These are phyloP conservation scores for Cicer chorassanicum DNA, from an alignment of 306 rosid species.

Conservation along the genomic window DNA sequence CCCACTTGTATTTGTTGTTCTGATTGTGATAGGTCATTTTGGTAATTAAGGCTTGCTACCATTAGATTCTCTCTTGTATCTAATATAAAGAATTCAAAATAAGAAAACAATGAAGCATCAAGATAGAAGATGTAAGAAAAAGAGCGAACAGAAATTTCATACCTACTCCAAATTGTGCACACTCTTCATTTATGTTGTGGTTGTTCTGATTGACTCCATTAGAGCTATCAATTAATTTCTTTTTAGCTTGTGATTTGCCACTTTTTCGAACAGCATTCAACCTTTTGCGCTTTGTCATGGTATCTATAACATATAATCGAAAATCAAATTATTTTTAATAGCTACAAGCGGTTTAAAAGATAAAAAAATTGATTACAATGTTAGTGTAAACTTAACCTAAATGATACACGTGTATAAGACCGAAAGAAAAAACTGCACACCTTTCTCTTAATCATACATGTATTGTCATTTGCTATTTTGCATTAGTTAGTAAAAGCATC, in stretches of 20 bases:
- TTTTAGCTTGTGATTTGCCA: conserved; percentile 9
- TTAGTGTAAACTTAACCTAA: background rate
- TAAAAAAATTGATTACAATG: background rate
- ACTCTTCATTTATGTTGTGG: background rate
- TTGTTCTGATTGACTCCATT: background rate
- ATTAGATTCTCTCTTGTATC: background rate
- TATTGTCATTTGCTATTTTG: background rate
- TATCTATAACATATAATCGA: background rate
- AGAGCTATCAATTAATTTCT: conserved; percentile 9
- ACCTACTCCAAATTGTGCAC: conserved; percentile 13
- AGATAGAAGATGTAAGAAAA: background rate
- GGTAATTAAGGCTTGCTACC: background rate
- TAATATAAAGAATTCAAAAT: background rate
- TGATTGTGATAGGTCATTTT: background rate
- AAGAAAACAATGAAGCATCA: background rate
- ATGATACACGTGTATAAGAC: background rate
- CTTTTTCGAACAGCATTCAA: conserved; percentile 4
- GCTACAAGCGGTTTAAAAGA: background rate
- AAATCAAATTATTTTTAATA: background rate
- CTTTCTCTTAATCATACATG: background rate
- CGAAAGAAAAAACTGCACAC: background rate
- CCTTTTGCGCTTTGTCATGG: background rate
- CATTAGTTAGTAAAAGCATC: background rate
- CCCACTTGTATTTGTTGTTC: conserved; percentile 8
- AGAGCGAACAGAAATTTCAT: background rate